Evolutionary conservation across 306 rosid species (phyloP).

Genomic region (Cyamopsis tetragonoloba): DNA sequence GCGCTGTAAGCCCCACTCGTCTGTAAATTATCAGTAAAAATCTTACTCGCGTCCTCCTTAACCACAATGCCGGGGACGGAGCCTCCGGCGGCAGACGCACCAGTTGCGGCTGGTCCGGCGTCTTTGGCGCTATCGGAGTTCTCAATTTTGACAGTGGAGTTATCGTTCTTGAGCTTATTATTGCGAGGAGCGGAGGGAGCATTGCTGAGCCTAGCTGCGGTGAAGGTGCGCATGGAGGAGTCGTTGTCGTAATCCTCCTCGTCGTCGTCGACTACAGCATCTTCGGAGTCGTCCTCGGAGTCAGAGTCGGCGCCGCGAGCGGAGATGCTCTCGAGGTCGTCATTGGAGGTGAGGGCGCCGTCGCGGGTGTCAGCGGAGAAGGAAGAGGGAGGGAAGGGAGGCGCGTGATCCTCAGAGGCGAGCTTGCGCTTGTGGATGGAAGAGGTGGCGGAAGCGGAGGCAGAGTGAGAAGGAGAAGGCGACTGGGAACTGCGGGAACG

Average conservation of each 20-base stretch:
- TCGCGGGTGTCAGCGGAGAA: conserved; percentile 92
- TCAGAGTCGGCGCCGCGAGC: conserved; percentile 81
- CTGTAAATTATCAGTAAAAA: conserved; percentile 86
- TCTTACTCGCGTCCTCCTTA: conserved; percentile 79
- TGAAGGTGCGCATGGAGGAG: conserved; percentile 88
- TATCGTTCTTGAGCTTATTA: conserved; percentile 68
- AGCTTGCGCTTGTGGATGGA: conserved; percentile 87
- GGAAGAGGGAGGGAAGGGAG: conserved; percentile 89
- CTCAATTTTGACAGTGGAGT: conserved; percentile 57
- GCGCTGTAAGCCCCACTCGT: conserved; percentile 95
- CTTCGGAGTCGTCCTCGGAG: conserved; percentile 84
- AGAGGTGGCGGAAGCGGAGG: conserved; percentile 91
- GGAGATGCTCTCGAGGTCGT: conserved; percentile 95
- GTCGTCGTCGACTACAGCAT: conserved; percentile 65
- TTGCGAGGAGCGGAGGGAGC: conserved; percentile 50
- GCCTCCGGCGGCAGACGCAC: conserved; percentile 27
- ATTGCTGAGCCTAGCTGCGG: conserved; percentile 67
- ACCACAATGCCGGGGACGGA: conserved; percentile 61
- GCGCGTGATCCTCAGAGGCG: conserved; percentile 78
- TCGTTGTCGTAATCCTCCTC: conserved; percentile 70
- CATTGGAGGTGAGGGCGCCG: conserved; percentile 86
- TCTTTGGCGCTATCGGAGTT: conserved; percentile 58
- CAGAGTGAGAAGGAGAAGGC: conserved; percentile 93
- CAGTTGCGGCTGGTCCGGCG: conserved; percentile 30
- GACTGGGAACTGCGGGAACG: conserved; percentile 91